phyloP scores from a whole-genome alignment of 352 stramenopile species.

The Phytophthora cryptogea region DNA sequence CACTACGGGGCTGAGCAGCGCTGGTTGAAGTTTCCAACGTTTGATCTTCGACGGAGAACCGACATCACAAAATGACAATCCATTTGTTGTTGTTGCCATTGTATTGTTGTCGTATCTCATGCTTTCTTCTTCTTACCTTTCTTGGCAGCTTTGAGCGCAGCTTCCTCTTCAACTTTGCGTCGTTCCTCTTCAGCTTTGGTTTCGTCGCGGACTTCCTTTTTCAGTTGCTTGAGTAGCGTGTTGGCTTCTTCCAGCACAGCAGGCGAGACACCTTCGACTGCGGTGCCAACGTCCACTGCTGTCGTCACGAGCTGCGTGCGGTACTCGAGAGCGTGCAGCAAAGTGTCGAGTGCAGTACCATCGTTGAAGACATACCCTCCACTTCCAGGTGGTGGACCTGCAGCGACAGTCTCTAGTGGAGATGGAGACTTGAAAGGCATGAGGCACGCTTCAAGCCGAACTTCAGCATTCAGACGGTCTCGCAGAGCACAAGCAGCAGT shows the following conservation, averaged over 20 bases:
- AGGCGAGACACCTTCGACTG: constrained; percentile 55
- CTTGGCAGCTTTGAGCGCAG: constrained; percentile 73
- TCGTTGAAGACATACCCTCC: constrained; percentile 60
- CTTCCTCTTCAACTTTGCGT: constrained; percentile 70
- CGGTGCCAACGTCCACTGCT: constrained; percentile 50
- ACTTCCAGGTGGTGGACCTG: constrained; percentile 7
- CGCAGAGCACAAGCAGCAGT: constrained; percentile 43
- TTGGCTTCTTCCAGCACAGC: constrained; percentile 63
- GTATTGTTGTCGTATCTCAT: constrained; percentile 24
- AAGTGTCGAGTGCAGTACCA: constrained; percentile 44
- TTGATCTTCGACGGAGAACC: constrained; percentile 19
- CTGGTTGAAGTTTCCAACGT: constrained; percentile 2
- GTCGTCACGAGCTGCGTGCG: constrained; percentile 56
- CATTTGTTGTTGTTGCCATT: constrained; percentile 37
- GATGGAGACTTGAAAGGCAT: constrained; percentile 44
- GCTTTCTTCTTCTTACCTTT: constrained; percentile 84
- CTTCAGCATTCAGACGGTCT: constrained; percentile 68
- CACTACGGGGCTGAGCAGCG: background rate
- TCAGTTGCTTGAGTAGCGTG: constrained; percentile 72
- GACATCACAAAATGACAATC: constrained; percentile 43
- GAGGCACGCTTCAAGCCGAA: constrained; percentile 63
- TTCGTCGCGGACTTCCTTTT: constrained; percentile 84
- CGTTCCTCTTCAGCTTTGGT: constrained; percentile 77
- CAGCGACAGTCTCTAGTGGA: constrained; percentile 17
- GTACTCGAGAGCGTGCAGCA: constrained; percentile 71